These are phyloP conservation scores for Halenospora varia DNA, from an alignment of 495 filamentous ascomycete genomes.

Conservation along the genomic window DNA sequence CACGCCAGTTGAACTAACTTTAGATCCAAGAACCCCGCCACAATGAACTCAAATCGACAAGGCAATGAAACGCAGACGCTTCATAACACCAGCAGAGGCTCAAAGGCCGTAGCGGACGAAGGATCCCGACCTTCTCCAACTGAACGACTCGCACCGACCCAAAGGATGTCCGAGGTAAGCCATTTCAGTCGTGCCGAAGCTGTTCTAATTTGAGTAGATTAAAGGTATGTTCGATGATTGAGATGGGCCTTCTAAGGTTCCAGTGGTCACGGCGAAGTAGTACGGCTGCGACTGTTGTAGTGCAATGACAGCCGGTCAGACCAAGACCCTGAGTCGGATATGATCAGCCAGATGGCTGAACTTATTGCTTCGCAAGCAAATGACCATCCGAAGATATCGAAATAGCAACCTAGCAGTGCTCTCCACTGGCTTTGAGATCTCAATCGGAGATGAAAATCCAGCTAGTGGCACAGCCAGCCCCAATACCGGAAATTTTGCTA, in stretches of 20 bases:
- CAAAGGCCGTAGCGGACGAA: slow-evolving; percentile 1
- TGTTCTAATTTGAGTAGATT: too few species aligned
- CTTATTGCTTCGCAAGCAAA: background rate
- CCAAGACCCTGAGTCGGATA: too few species aligned
- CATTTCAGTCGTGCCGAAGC: too few species aligned
- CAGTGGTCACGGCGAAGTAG: background rate
- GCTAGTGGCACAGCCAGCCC: slow-evolving; percentile 86
- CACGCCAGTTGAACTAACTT: slow-evolving; percentile 6
- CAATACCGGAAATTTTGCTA: slow-evolving; percentile 49
- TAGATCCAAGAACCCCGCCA: slow-evolving; percentile 23
- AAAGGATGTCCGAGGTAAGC: slow-evolving; percentile 55
- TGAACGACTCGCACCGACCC: slow-evolving; percentile 58
- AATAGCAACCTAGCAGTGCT: background rate
- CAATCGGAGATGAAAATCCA: slow-evolving; percentile 55
- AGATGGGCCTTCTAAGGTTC: background rate
- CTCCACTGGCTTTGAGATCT: background rate
- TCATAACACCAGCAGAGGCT: slow-evolving; percentile 22
- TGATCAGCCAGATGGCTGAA: too few species aligned
- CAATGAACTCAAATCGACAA: slow-evolving; percentile 33
- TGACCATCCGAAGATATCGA: too few species aligned
- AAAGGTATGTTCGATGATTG: slow-evolving; percentile 51
- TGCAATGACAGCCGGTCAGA: too few species aligned
- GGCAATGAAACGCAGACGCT: slow-evolving; percentile 21
- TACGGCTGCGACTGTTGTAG: background rate
- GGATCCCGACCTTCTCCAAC: slow-evolving; percentile 1